A percentile compares a stretch with the other conserved stretches of the same genome.
phyloP scores from a whole-genome alignment of 2,329 filamentous ascomycete species.

The Sphaerulina musiva region DNA sequence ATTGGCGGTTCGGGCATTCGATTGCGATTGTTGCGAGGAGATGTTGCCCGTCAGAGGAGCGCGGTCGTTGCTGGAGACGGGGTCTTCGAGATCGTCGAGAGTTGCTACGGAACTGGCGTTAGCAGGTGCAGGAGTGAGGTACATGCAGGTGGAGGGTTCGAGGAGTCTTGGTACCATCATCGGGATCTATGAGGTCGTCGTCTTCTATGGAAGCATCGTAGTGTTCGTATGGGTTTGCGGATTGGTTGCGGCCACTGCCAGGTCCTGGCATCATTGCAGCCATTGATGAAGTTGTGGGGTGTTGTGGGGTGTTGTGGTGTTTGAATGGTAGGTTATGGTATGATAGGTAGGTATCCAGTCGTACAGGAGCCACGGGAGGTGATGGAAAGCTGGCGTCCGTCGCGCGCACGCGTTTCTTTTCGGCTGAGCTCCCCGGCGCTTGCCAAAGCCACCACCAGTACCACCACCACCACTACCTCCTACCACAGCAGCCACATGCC shows the following conservation, averaged over 20 bases:
- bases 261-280: constrained; percentile 20
- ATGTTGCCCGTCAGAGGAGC: constrained; percentile 82
- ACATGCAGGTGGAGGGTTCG: no score
- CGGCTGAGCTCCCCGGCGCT: not conserved
- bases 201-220: constrained; percentile 44
- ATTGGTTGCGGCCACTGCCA: constrained; percentile 14
- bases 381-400: constrained; percentile 3
- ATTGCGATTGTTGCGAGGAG: constrained; percentile 43
- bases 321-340: no score
- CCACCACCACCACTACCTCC: no score
- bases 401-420: not conserved
- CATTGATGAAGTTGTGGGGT: constrained; percentile 14
- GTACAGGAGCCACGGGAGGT: not conserved
- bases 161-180: constrained; percentile 42
- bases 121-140: not conserved
- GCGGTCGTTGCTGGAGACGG: constrained; percentile 56
- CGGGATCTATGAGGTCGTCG: constrained; percentile 48
- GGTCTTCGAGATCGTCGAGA: constrained; percentile 70
- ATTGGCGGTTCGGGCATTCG: constrained; percentile 47
- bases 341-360: no score
- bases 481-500: no score
- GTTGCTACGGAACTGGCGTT: constrained; percentile 51
- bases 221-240: constrained; percentile 35
- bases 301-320: not conserved
- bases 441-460: not conserved